Conservation (phyloP, 805 yeast species). For the Babjeviella inositovora region DNA sequence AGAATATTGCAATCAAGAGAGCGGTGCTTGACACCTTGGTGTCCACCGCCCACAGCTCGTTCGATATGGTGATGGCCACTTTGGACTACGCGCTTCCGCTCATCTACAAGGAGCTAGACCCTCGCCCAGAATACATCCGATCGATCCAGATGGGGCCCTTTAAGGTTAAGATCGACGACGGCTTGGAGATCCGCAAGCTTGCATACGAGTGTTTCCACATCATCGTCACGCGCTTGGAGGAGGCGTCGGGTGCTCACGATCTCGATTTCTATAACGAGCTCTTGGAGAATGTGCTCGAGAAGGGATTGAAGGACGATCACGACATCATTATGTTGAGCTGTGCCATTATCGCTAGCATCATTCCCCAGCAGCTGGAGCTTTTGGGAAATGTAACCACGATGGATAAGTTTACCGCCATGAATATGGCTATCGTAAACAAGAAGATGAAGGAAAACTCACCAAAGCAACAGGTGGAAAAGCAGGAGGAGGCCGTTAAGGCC, state of each 20-base stretch:
- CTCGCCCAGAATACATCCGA: conserved; percentile 41
- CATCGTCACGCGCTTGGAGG: conserved; percentile 14
- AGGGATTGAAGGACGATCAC: conserved; percentile 45
- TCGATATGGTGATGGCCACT: conserved; percentile 25
- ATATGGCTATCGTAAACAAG: conserved; percentile 17
- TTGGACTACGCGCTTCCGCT: conserved; percentile 29
- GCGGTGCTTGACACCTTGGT: conserved; percentile 42
- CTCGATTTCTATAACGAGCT: conserved; percentile 12
- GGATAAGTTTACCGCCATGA: conserved; percentile 18
- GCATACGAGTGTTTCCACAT: conserved; percentile 57
- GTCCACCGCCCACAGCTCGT: conserved; percentile 41
- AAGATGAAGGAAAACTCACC: conserved; percentile 45
- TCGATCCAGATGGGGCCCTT: conserved; percentile 76
- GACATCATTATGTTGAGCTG: conserved; percentile 40
- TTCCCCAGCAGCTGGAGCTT: conserved; percentile 11
- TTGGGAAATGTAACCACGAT: conserved; percentile 7
- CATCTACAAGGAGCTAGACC: conserved; percentile 34
- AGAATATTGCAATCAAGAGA: conserved; percentile 37
- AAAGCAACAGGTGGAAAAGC: conserved; percentile 49
- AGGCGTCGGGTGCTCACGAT: conserved; percentile 6
- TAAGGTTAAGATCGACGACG: conserved; percentile 69
- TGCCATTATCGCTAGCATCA: conserved; percentile 21
- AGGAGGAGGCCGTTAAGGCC: too few species aligned
- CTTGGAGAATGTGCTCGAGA: conserved; percentile 21
- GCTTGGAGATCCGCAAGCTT: conserved; percentile 55